Percentiles rank a stretch among this genome's conserved stretches.
Evolutionary conservation across 345 rosid species (phyloP).

Genomic region (Crucihimalaya himalaica): DNA sequence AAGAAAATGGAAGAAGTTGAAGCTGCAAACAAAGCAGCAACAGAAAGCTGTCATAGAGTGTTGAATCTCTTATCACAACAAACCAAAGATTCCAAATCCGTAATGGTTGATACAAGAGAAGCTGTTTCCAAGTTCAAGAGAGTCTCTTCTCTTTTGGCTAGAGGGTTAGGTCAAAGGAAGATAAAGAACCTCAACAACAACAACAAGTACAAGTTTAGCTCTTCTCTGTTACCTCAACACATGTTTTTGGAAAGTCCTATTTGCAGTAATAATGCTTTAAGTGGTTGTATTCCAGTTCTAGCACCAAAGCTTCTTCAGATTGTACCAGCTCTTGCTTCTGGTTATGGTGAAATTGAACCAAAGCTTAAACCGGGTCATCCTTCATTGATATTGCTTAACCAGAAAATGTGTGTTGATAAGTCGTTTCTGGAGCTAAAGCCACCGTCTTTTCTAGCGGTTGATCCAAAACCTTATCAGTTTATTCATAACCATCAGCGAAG

Average conservation of each 20-base stretch:
- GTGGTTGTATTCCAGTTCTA: constrained; percentile 34
- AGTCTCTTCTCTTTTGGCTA: constrained; percentile 55
- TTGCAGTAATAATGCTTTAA: constrained; percentile 12
- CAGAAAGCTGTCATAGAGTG: constrained; percentile 55
- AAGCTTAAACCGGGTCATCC: constrained; percentile 30
- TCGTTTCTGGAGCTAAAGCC: constrained; percentile 51
- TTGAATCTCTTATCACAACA: constrained; percentile 52
- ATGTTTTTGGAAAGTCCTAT: constrained; percentile 58
- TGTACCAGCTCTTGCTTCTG: constrained; percentile 35
- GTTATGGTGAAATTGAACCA: constrained; percentile 25
- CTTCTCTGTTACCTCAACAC: constrained; percentile 52
- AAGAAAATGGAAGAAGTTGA: constrained; percentile 51
- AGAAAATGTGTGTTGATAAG: constrained; percentile 45
- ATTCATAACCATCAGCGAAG: constrained; percentile 52
- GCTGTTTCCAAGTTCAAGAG: constrained; percentile 57
- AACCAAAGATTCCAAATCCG: constrained; percentile 43
- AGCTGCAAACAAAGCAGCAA: constrained; percentile 58
- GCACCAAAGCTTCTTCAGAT: constrained; percentile 66
- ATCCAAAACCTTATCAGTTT: constrained; percentile 39
- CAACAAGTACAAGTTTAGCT: constrained; percentile 37
- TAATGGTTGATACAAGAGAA: constrained; percentile 53
- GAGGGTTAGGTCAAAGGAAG: constrained; percentile 50
- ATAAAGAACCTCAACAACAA: constrained; percentile 46
- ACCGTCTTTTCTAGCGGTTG: constrained; percentile 39
- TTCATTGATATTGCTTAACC: constrained; percentile 27